Evolutionary conservation across 208 protist genomes (phyloP).

Genomic region (Blastocrithidia nonstop): DNA sequence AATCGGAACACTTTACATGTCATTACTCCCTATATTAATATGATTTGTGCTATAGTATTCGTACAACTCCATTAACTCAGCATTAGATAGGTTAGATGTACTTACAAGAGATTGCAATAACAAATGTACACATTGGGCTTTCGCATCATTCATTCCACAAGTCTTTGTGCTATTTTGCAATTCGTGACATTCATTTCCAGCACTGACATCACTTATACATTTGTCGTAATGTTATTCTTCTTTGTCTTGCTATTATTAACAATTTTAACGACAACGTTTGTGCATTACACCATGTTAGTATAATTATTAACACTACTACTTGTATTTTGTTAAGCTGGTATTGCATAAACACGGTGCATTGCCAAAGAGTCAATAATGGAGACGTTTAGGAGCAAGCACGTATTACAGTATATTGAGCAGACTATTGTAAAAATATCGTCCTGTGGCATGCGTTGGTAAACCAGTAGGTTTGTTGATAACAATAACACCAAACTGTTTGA

Average conservation of each 20-base stretch:
- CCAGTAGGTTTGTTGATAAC: slow-evolving; percentile 58
- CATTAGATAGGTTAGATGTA: slow-evolving; percentile 15
- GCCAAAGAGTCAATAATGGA: slow-evolving; percentile 35
- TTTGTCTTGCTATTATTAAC: no score
- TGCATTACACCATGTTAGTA: no score
- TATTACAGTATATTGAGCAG: slow-evolving; percentile 80
- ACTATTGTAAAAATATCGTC: slow-evolving; percentile 88
- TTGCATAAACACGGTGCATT: no score
- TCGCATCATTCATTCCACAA: no score
- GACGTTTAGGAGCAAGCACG: slow-evolving; percentile 54
- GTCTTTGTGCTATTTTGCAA: no score
- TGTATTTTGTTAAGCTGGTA: no score
- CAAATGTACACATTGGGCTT: no score
- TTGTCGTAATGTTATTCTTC: no score
- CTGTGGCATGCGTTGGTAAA: slow-evolving; percentile 77
- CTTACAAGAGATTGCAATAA: slow-evolving; percentile 60
- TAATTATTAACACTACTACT: no score
- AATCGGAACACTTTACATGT: slow-evolving; percentile 11
- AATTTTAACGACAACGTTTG: no score
- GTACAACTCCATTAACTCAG: slow-evolving; percentile 41
- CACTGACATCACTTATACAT: no score
- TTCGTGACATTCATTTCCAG: no score
- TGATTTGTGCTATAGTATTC: slow-evolving; percentile 20
- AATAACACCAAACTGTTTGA: slow-evolving; percentile 36
- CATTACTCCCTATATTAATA: background rate